Percentiles rank a stretch among this genome's conserved stretches.
Evolutionary conservation across 371 early-diverging fungal species (phyloP).

Genomic region (Funneliformis caledonium): DNA sequence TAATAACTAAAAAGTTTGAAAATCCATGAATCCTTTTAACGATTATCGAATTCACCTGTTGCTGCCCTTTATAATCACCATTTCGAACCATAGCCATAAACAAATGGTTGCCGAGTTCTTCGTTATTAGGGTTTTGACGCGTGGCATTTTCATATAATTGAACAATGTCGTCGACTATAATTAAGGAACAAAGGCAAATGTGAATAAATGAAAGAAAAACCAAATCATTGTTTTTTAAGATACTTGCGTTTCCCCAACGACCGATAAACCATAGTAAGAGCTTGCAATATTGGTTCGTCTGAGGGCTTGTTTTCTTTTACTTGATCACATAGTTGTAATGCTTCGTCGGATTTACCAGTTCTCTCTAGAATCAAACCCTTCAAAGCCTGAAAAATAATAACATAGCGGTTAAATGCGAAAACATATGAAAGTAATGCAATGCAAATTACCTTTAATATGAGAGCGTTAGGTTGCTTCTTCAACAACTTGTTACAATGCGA

Average conservation of each 20-base stretch:
- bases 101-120: slow-evolving; percentile 77
- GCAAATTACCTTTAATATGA: slow-evolving; percentile 63
- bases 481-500: slow-evolving; percentile 69
- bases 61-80: slow-evolving; percentile 75
- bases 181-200: background rate
- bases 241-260: slow-evolving; percentile 64
- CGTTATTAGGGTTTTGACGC: slow-evolving; percentile 66
- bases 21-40: background rate
- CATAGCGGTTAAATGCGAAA: background rate
- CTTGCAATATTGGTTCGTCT: slow-evolving; percentile 77
- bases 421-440: background rate
- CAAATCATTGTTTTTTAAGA: background rate
- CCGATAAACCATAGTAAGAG: slow-evolving; percentile 71
- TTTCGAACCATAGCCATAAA: slow-evolving; percentile 86
- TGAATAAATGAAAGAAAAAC: background rate
- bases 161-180: slow-evolving; percentile 66
- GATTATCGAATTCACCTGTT: slow-evolving; percentile 53
- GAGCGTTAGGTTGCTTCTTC: slow-evolving; percentile 72
- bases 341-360: slow-evolving; percentile 71
- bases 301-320: slow-evolving; percentile 70
- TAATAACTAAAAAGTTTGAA: background rate
- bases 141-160: slow-evolving; percentile 77
- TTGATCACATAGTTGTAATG: slow-evolving; percentile 69
- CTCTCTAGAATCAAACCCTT: slow-evolving; percentile 80
- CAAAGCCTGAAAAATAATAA: slow-evolving; percentile 64